These are phyloP conservation scores for Quambalaria eucalypti DNA, from an alignment of 1,284 basidiomycete species.

Conservation along the genomic window DNA sequence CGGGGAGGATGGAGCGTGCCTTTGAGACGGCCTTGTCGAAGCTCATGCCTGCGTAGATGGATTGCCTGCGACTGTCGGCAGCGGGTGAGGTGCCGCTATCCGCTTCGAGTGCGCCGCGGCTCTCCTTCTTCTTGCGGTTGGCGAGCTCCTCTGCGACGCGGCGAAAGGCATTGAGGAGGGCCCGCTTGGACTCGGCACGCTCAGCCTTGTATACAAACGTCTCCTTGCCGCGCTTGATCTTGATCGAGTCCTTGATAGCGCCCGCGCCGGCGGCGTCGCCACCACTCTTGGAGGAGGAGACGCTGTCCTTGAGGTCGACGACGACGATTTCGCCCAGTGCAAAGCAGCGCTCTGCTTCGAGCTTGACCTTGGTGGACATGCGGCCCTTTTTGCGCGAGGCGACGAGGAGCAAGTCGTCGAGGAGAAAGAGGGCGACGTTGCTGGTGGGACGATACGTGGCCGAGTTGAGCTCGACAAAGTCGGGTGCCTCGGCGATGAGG, in stretches of 20 bases:
- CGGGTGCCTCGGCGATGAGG: constrained; percentile 75
- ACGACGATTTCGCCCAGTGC: constrained; percentile 83
- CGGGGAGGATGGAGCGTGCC: neutral
- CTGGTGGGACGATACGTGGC: constrained; percentile 91
- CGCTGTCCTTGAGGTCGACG: constrained; percentile 84
- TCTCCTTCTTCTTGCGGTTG: constrained; percentile 82
- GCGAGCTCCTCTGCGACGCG: constrained; percentile 84
- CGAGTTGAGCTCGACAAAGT: constrained; percentile 74
- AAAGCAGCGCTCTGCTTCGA: constrained; percentile 90
- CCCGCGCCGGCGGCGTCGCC: constrained; percentile 45
- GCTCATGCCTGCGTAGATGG: neutral
- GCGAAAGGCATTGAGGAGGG: constrained; percentile 72
- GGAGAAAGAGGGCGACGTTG: constrained; percentile 74
- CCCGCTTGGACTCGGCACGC: constrained; percentile 71
- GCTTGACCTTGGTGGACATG: constrained; percentile 52
- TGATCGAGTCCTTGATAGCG: constrained; percentile 88
- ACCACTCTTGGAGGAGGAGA: neutral
- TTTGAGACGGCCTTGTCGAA: neutral
- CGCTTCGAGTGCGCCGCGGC: constrained; percentile 50
- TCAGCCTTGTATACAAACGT: constrained; percentile 85
- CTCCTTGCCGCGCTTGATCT: constrained; percentile 85
- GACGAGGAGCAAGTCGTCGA: constrained; percentile 83
- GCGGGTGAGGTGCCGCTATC: neutral
- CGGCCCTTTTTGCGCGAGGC: constrained; percentile 55
- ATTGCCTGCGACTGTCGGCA: neutral